phyloP scores from a whole-genome alignment of 23 red algal species.

The Rhodosorus marinus region DNA sequence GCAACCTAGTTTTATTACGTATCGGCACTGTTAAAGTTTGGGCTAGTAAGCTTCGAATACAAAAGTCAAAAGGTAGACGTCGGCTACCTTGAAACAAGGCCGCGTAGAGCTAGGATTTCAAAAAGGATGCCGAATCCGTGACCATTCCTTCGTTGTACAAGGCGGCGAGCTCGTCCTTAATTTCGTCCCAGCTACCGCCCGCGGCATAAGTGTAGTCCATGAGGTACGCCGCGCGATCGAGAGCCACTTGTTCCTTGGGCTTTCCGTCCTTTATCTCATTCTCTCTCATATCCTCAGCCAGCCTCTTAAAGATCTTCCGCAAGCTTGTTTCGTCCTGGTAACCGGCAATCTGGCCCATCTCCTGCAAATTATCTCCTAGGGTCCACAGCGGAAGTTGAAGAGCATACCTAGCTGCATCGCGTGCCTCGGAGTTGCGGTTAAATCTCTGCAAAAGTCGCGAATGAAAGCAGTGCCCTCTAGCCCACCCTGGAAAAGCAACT shows the following conservation, averaged over 20 bases:
- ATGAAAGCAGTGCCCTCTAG: conserved; percentile 34
- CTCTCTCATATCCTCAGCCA: conserved; percentile 61
- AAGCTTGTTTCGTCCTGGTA: conserved; percentile 29
- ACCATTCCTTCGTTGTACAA: conserved; percentile 47
- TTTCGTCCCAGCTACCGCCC: conserved; percentile 19
- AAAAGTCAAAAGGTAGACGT: too few relatives aligned
- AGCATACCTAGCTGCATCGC: conserved; percentile 54
- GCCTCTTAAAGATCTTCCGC: conserved; percentile 34
- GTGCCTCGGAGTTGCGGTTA: conserved; percentile 38
- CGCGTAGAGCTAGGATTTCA: conserved; percentile 13
- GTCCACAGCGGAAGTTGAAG: conserved; percentile 79
- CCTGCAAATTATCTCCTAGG: conserved; percentile 5
- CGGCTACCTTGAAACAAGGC: too few relatives aligned
- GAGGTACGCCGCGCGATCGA: conserved; percentile 73
- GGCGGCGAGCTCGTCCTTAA: conserved; percentile 23
- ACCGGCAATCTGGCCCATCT: conserved; percentile 44
- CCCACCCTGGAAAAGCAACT: conserved; percentile 54
- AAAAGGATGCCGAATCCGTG: conserved; percentile 48
- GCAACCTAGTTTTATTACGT: too few relatives aligned
- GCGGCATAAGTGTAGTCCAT: conserved; percentile 35
- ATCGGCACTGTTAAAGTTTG: too few relatives aligned
- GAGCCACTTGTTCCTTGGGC: conserved; percentile 52
- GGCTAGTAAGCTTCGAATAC: too few relatives aligned
- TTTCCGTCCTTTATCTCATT: conserved; percentile 73
- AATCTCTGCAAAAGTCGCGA: conserved; percentile 30